Base-by-base conservation (phyloP, 768 basidiomycete species). In the Hydnum rufescens region DNA sequence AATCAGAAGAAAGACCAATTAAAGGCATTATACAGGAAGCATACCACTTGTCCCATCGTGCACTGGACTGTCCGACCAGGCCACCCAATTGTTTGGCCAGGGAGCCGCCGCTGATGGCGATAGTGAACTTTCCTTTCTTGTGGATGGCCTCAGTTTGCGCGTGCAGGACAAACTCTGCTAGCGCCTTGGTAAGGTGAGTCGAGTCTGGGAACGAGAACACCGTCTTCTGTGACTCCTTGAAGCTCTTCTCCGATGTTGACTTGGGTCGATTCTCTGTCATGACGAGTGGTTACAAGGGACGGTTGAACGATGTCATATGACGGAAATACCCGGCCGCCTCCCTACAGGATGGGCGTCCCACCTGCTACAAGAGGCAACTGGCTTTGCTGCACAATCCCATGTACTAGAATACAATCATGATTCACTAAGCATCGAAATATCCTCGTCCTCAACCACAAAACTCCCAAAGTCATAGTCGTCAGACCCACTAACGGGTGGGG, bases 71-170 rank as follows among this genome's bases (percentile, higher is more conserved):
- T 48, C 60, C 67, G 57, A 82, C 73, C 58, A 95, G 78, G 2
- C 75, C 79, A 49, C 66, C 71, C 59, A 99, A 77, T 66, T 83
- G 74, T 59, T 76, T 77, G 26, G 93, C 90, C 34, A 97, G 74
- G 1, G 83, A 86, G 4, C 95, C 93, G 6, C 95, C 95, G 3
- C 89, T 93, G 60, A 97, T 70, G 53, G 95, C 95, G 62, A 99
- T 62, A 52, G 88, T 83, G 71, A 99, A 99, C 55, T 75, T 76
- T 62, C 81, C 84, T 67, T 87, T 80, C 68, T 84, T 89, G 63
- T 78, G 76, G 61, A 97, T 71, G 34, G 92, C 76, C 25, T 96
- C 88, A 56, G 75, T 82, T 70, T 97, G 93, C 0, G 84, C 85
- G 57, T 82, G 84, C 59, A 83, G 57, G 51, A 96, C 75, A 64